Evolutionary conservation across 352 stramenopile genomes (phyloP), one percentile per base, ranked within the genome.

Genomic region (Pythium plurisporium): DNA sequence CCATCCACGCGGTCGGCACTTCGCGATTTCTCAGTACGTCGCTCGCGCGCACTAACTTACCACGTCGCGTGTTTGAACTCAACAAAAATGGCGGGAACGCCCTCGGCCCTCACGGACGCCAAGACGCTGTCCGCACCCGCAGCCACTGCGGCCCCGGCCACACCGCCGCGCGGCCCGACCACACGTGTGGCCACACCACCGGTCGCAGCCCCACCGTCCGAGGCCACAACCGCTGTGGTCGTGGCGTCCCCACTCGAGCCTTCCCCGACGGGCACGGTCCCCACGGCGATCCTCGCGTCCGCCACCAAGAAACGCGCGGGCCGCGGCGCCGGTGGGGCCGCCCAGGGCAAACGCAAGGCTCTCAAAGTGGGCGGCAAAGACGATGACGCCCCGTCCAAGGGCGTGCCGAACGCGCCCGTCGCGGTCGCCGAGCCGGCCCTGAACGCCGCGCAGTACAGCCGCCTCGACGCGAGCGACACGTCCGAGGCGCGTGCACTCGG

Each of bases 381-480:
- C 15, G 42, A 53, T n/a, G 37, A 51, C n/a, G 31, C 61, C 5
- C 31, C 55, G 20, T 41, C 47, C 51, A 59, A 61, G 36, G 38
- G 54, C 17, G 27, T 66, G 20, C 59, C 59, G 9, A 57, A 66
- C 26, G 59, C 62, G 31, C 55, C 46, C 7, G 62, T 63, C 5
- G 19, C 26, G 5, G 23, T 37, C 5, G 27, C 49, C 4, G 43
- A 49, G 14, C 22, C 42, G 1, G 38, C 38, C 1, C 14, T 25
- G 20, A 58, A 25, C 12, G 29, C 43, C 14, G 38, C 52, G n/a
- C 72, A 76, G 31, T 89, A 72, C 69, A 87, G 76, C 44, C 81
- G 78, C 0, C 58, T 91, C 51, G 82, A 91, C 50, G 66, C 76
- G 29, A 72, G 60, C 30, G 82, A 91, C 60, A 46, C 87, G 33